Evolutionary conservation across 2,329 filamentous ascomycete species (phyloP), one percentile per base, ranked within the genome.

Genomic region (Colletotrichum sp.): DNA sequence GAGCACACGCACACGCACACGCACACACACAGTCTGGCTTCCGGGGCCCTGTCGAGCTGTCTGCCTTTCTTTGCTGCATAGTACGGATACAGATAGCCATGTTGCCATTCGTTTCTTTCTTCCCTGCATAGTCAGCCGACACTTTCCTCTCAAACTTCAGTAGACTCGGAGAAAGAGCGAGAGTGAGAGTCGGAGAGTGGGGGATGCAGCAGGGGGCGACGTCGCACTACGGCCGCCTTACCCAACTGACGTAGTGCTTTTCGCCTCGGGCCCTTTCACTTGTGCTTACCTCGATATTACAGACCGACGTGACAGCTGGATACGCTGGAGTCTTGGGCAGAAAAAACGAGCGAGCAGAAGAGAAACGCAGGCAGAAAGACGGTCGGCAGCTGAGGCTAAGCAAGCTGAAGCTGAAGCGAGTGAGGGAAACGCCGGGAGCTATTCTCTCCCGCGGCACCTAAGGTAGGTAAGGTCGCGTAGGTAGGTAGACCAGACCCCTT

Each of bases 181-280:
- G 24, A 68, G 52, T 52, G 36, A 73, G 63, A 73, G 57, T 72
- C 55, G 55, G 73, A 68, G 73, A 73, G 73, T 73, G 73, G 70
- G 73, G 73, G 64, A 73, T 52, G 32, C 15, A 8, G 66, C 55
- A 62, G 63, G 73, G 73, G 73, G 24, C 52, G n/a, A 74, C 59
- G 72, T 44, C 63, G 44, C 73, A 26, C 63, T 63, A 64, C 62
- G 55, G 34, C 62, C 68, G 70, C 68, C 52, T 71, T 75, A 22
- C 39, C 57, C 30, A 59, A 68, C 62, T 68, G 73, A 75, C 73
- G 73, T 75, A 75, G 73, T 60, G 59, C 15, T 59, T 32, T 63
- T 32, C 44, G 44, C 44, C 44, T 62, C 18, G 57, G 57, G 57
- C 12, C 55, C 26, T 59, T 18, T 18, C 22, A 24, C 55, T 59